Conservation (phyloP, 2,329 filamentous ascomycete species). For the Cladobotryum mycophilum region DNA sequence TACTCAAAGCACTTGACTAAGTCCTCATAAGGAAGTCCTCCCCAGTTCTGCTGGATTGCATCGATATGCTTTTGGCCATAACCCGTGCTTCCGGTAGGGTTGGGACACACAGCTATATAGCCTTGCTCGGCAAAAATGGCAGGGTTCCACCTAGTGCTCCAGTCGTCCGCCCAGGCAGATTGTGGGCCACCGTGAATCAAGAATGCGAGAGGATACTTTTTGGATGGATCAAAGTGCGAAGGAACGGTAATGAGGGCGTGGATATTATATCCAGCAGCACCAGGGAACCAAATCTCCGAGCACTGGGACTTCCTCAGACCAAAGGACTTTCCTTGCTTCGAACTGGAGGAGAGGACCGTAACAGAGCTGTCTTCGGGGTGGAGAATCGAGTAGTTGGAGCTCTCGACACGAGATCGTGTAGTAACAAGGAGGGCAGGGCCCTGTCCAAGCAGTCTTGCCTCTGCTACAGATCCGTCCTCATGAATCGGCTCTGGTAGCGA, state of each 20-base stretch:
- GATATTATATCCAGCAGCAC: slow-evolving; percentile 57
- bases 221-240: slow-evolving; percentile 57
- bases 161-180: slow-evolving; percentile 66
- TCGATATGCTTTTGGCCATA: slow-evolving; percentile 75
- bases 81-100: slow-evolving; percentile 76
- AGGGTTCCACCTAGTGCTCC: slow-evolving; percentile 81
- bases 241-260: slow-evolving; percentile 64
- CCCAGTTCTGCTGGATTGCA: slow-evolving; percentile 76
- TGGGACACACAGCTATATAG: slow-evolving; percentile 75
- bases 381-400: slow-evolving; percentile 60
- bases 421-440: slow-evolving; percentile 53
- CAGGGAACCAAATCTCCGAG: slow-evolving; percentile 63
- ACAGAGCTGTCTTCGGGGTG: slow-evolving; percentile 35
- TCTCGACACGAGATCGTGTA: slow-evolving; percentile 65
- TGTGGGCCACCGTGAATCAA: slow-evolving; percentile 81
- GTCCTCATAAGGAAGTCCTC: slow-evolving; percentile 76
- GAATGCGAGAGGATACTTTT: slow-evolving; percentile 74
- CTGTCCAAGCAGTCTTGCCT: slow-evolving; percentile 47
- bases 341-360: slow-evolving; percentile 54
- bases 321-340: slow-evolving; percentile 59
- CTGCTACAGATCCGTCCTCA: slow-evolving; percentile 46
- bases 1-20: slow-evolving; percentile 73
- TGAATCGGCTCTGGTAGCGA: slow-evolving; percentile 45
- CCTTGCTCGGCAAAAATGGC: slow-evolving; percentile 83
- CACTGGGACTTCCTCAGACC: slow-evolving; percentile 59